Base-by-base conservation (phyloP, 139 green algal genomes). In the Tetraselmis chui region DNA sequence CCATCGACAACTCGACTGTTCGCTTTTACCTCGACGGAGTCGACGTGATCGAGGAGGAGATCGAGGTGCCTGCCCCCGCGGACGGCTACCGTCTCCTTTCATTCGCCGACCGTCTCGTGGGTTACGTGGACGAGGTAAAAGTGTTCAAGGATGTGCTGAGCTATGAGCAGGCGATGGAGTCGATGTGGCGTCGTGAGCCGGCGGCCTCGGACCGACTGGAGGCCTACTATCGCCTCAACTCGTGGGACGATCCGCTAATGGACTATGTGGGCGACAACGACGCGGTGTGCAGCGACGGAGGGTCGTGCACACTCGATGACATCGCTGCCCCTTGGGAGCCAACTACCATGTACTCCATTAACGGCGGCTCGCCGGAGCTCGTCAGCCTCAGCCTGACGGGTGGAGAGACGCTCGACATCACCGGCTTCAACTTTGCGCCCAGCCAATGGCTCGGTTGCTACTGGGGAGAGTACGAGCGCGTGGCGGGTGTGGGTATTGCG, bases 391-490 rank as follows among this genome's bases (percentile, higher is more conserved):
- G 26, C 74, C 25, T 77, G 23, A 28, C 25, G 2, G 78, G 78
- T 26, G 78, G 78, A 24, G 78, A 76, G 45, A 31, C 29, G 78
- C 78, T 82, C 27, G 31, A 29, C 11, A 31, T 82, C 45, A 82
- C 28, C n/a, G 81, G 81, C 26, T 86, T 86, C 77, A 86, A 86
- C 59, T 80, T 86, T 32, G 83, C 83, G 28, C 77, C 77, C 2
- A 77, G 27, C 79, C 29, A 83, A 78, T 86, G 45, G 32, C 77
- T 83, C 78, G 83, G 81, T 23, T 86, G 83, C 83, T 27, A 25
- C 28, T 84, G 81, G 81, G 81, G 81, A 2, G 24, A 58, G 25
- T 67, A 28, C 74, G n/a, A 28, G 26, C 25, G 26, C 74, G 18
- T 18, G 5, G 11, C 45, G 5, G 45, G 45, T 18, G 18, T 25